Percentiles rank a stretch among this genome's conserved stretches.
Conservation (phyloP, 2,329 filamentous ascomycete species). For the Trichoderma citrinoviride region DNA sequence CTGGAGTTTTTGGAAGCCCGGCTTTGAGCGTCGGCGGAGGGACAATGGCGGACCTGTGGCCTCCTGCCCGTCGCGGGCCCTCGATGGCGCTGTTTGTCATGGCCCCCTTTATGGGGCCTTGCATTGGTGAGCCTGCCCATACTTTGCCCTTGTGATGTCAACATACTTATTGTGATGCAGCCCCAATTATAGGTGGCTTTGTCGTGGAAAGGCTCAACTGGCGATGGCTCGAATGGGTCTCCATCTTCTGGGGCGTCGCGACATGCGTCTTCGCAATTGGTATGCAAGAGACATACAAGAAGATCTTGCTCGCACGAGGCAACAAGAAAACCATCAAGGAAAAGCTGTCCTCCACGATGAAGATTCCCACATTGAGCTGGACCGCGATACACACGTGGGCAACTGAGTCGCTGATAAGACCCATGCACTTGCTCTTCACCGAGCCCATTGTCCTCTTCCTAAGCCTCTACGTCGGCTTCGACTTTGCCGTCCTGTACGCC, state of each 20-base stretch:
- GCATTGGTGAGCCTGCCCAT: constrained; percentile 15
- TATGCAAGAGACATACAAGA: constrained; percentile 17
- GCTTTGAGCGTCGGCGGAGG: constrained; percentile 74
- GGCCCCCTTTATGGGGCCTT: constrained; percentile 24
- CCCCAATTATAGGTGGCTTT: constrained; percentile 23
- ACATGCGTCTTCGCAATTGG: background rate
- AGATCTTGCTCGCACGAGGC: background rate
- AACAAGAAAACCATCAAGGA: background rate
- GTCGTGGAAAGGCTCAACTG: constrained; percentile 21
- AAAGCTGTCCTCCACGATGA: background rate
- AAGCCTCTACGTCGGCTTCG: constrained; percentile 53
- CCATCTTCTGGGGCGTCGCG: constrained; percentile 23
- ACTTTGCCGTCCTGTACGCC: constrained; percentile 52
- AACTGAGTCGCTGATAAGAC: constrained; percentile 14
- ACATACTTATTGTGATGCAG: background rate
- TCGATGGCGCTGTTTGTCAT: constrained; percentile 19
- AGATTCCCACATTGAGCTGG: constrained; percentile 2
- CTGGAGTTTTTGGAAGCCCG: constrained; percentile 67
- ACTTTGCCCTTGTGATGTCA: background rate
- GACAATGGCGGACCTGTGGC: constrained; percentile 60
- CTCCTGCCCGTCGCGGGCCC: constrained; percentile 12
- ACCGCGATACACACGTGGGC: constrained; percentile 8
- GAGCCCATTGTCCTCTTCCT: constrained; percentile 35
- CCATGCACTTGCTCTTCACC: constrained; percentile 25
- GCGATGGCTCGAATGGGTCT: constrained; percentile 29